phyloP scores from a whole-genome alignment of 306 rosid species.

The Cucurbita argyrosperma region DNA sequence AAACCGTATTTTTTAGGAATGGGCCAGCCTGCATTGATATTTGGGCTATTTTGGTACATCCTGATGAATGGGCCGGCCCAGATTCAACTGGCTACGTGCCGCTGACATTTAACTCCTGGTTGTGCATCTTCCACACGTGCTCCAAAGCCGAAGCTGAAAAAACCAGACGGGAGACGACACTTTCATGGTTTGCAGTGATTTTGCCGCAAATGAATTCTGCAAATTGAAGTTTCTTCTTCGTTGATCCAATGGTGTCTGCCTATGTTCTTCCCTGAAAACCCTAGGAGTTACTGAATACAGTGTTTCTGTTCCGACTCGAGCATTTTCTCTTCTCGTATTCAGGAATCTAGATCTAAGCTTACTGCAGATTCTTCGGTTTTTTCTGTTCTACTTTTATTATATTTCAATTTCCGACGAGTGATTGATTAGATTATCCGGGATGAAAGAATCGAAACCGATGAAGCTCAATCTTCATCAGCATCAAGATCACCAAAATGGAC shows the following conservation, averaged over 20 bases:
- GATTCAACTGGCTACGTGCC: neutral
- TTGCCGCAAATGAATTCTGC: neutral
- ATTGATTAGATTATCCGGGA: constrained; percentile 11
- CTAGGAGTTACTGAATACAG: neutral
- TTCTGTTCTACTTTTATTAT: neutral
- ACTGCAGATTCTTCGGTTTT: neutral
- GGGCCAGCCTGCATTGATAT: neutral
- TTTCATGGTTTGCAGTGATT: neutral
- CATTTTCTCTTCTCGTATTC: neutral
- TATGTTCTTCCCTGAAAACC: neutral
- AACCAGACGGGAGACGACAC: neutral
- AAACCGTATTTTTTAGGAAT: neutral
- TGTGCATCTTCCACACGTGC: neutral
- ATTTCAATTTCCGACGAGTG: neutral
- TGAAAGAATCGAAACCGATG: constrained; percentile 80
- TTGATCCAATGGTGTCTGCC: neutral
- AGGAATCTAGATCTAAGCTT: neutral
- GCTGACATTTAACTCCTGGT: neutral
- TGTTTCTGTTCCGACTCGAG: neutral
- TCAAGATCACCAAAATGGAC: constrained; percentile 72
- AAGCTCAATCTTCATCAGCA: constrained; percentile 27
- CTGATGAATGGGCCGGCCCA: neutral
- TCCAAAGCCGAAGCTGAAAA: neutral
- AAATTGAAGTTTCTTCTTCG: neutral
- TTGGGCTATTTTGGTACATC: neutral